Percentiles rank a stretch among this genome's conserved stretches.
These are phyloP conservation scores for Mallotus nudiflorus DNA, from an alignment of 345 rosid genomes.

Conservation along the genomic window DNA sequence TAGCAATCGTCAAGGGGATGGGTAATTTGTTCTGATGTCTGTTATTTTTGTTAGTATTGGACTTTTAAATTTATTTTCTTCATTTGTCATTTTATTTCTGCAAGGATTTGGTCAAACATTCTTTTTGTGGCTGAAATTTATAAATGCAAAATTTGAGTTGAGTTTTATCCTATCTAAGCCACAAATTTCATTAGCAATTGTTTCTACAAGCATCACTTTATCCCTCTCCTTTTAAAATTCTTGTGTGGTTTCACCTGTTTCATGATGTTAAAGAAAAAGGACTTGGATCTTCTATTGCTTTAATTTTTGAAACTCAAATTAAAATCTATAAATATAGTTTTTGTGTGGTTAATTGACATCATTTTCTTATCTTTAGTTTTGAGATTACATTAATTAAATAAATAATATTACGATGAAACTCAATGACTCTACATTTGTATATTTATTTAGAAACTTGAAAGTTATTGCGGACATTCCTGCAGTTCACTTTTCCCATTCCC, in stretches of 20 bases:
- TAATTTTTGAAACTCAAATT: background rate
- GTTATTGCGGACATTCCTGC: too few relatives aligned
- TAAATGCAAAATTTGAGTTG: background rate
- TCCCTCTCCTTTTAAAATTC: background rate
- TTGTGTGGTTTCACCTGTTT: background rate
- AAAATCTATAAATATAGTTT: too few relatives aligned
- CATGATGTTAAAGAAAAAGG: background rate
- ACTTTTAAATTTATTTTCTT: background rate
- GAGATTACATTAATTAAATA: too few relatives aligned
- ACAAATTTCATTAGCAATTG: background rate
- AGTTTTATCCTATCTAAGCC: background rate
- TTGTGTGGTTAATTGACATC: background rate
- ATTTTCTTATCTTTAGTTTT: background rate
- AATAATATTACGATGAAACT: too few relatives aligned
- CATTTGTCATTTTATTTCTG: background rate
- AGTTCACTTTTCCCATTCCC: too few relatives aligned
- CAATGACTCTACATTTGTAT: too few relatives aligned
- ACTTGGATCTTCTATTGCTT: background rate
- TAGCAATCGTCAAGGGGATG: conserved; percentile 65
- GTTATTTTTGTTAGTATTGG: background rate
- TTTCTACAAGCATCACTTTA: background rate
- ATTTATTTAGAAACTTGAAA: too few relatives aligned
- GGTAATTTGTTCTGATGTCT: conserved; percentile 41
- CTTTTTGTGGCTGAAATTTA: background rate
- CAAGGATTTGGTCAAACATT: background rate